Evolutionary conservation across 2,329 filamentous ascomycete species (phyloP).

Genomic region (Tolypocladium nubicola): DNA sequence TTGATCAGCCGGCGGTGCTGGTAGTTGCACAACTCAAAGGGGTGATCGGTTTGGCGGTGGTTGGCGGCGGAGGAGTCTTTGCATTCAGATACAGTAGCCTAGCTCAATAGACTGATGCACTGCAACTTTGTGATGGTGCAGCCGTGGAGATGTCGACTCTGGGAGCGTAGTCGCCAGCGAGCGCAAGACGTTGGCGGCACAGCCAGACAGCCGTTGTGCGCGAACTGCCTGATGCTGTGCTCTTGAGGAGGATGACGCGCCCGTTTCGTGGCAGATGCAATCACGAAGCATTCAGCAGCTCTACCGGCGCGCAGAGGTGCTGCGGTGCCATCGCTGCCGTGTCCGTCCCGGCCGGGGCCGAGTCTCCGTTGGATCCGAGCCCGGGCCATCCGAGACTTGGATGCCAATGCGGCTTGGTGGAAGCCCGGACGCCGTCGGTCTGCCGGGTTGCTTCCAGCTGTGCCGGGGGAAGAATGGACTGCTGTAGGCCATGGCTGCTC

Average conservation of each 20-base stretch:
- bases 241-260: too few species aligned
- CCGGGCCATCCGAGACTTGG: neutral
- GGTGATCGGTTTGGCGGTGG: slow-evolving; percentile 23
- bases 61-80: slow-evolving; percentile 17
- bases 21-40: slow-evolving; percentile 14
- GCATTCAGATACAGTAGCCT: neutral
- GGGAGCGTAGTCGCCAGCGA: neutral
- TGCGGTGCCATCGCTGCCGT: too few species aligned
- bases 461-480: too few species aligned
- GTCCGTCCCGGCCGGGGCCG: too few species aligned
- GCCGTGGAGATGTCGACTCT: too few species aligned
- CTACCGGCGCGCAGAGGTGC: too few species aligned
- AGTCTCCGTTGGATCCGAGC: neutral
- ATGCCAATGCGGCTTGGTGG: neutral
- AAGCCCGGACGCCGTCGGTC: neutral
- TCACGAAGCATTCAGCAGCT: too few species aligned
- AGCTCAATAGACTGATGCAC: neutral
- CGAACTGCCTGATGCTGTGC: too few species aligned
- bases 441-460: neutral
- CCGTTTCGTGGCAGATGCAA: too few species aligned
- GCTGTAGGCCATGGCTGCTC: too few species aligned
- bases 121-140: neutral
- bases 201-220: neutral
- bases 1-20: neutral
- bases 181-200: too few species aligned